Evolutionary conservation across 2,329 filamentous ascomycete genomes (phyloP), one percentile per base, ranked within the genome.

Genomic region (Ustulina deusta): DNA sequence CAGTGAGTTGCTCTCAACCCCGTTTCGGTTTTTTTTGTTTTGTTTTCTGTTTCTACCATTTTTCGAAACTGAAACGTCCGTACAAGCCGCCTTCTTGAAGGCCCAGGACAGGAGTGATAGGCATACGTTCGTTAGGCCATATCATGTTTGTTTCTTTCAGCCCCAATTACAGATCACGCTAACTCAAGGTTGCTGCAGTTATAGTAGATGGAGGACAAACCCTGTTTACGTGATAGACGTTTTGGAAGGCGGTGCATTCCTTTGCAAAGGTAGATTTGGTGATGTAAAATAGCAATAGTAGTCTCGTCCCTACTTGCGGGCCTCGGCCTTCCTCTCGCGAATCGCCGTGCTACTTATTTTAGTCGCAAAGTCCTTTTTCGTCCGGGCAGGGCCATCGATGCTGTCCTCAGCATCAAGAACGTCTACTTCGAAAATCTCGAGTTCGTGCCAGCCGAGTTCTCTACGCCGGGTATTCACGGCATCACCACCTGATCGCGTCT

Each of bases 311-410:
- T 54, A 54, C 46, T 63, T 71, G 20, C 60, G 68, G 55, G 73
- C 70, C 51, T 75, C 73, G 15, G 74, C 74, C 63, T 79, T 82
- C 66, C 81, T 82, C 75, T 83, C 81, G 61, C 91, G 84, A 73
- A 97, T 97, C 65, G 91, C 91, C 0, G 94, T 97, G 80, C 94
- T 97, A 83, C 94, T 97, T 73, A 97, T 92, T 82, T 97, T 98
- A 69, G 87, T 86, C 29, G 90, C 88, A 79, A 97, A 97, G 71
- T 87, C 85, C 64, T 89, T 86, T 13, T 89, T 86, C 9, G 78
- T 82, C 71, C 80, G 81, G n/a, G 73, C 79, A 44, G 73, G 77
- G 48, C 74, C 74, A 1, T 83, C 81, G n/a, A 83, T 80, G 49
- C 84, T 82, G 60, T 89, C 87, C 44, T 86, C 84, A 2, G 89